phyloP scores from a whole-genome alignment of 1,284 basidiomycete species.

The Somion occarium region DNA sequence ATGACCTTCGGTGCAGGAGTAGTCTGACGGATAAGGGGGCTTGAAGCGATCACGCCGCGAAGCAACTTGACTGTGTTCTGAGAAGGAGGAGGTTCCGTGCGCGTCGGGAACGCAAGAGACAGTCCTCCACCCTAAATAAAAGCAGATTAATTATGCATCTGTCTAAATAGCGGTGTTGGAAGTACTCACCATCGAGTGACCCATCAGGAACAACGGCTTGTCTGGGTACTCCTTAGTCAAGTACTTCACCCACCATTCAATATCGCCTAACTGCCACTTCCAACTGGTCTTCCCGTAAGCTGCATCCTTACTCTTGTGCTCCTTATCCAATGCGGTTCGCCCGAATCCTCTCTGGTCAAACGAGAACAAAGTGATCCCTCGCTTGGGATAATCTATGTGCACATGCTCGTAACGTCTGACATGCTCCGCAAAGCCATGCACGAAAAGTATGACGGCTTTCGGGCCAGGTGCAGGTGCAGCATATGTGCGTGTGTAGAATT shows the following conservation, averaged over 20 bases:
- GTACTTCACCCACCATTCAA: conserved; percentile 61
- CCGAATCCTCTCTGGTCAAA: conserved; percentile 90
- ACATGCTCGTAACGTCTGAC: conserved; percentile 70
- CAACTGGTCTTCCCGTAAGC: conserved; percentile 69
- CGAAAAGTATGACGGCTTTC: conserved; percentile 69
- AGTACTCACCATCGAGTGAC: conserved; percentile 76
- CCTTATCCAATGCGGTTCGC: conserved; percentile 59
- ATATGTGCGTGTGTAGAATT: conserved; percentile 41
- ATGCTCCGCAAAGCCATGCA: conserved; percentile 85
- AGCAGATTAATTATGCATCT: not conserved
- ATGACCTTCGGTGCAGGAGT: conserved; percentile 49
- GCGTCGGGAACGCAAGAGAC: conserved; percentile 55
- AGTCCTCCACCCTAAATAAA: conserved; percentile 61
- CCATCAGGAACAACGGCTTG: conserved; percentile 68
- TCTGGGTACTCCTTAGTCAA: conserved; percentile 40
- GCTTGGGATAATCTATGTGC: conserved; percentile 54
- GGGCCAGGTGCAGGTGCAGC: conserved; percentile 36
- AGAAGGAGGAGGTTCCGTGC: conserved; percentile 33
- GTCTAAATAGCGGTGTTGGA: not conserved
- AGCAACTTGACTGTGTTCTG: conserved; percentile 41
- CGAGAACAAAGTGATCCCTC: conserved; percentile 64
- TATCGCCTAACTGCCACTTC: conserved; percentile 64
- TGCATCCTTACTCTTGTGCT: conserved; percentile 41
- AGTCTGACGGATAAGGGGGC: conserved; percentile 63
- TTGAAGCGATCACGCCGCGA: conserved; percentile 63